These are phyloP conservation scores for Pythium periplocum DNA, from an alignment of 352 stramenopile species.

Conservation along the genomic window DNA sequence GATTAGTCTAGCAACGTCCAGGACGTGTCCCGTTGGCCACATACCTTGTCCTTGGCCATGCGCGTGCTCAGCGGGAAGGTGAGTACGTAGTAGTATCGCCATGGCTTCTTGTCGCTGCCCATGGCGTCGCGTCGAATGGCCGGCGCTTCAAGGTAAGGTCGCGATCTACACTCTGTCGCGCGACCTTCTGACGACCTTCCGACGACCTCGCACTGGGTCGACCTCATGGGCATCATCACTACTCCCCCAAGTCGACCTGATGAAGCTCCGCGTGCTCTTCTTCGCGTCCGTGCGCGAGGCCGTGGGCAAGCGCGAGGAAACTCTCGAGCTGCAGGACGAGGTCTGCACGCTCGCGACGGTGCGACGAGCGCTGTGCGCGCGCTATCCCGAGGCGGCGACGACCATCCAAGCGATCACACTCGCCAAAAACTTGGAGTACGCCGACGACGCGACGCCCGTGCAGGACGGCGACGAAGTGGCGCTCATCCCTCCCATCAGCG, in stretches of 20 bases:
- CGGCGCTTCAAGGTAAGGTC: too few relatives aligned
- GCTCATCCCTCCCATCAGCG: constrained; percentile 80
- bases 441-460: constrained; percentile 34
- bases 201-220: not conserved
- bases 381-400: constrained; percentile 39
- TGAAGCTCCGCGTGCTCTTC: constrained; percentile 75
- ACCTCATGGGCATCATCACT: too few relatives aligned
- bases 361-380: constrained; percentile 33
- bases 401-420: constrained; percentile 57
- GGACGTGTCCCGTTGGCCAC: constrained; percentile 1
- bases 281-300: constrained; percentile 74
- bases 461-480: constrained; percentile 71
- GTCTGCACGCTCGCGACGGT: constrained; percentile 36
- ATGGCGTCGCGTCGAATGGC: constrained; percentile 4
- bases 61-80: constrained; percentile 33
- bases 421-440: constrained; percentile 73
- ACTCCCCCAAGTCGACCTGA: not conserved
- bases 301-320: constrained; percentile 66
- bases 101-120: constrained; percentile 40
- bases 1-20: not conserved
- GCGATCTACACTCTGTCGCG: constrained; percentile 1
- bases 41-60: constrained; percentile 38
- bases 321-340: constrained; percentile 19
- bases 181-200: constrained; percentile 25
- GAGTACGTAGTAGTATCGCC: constrained; percentile 68